Evolutionary conservation across 495 filamentous ascomycete species (phyloP).

Genomic region (Rhizodiscina lignyota): DNA sequence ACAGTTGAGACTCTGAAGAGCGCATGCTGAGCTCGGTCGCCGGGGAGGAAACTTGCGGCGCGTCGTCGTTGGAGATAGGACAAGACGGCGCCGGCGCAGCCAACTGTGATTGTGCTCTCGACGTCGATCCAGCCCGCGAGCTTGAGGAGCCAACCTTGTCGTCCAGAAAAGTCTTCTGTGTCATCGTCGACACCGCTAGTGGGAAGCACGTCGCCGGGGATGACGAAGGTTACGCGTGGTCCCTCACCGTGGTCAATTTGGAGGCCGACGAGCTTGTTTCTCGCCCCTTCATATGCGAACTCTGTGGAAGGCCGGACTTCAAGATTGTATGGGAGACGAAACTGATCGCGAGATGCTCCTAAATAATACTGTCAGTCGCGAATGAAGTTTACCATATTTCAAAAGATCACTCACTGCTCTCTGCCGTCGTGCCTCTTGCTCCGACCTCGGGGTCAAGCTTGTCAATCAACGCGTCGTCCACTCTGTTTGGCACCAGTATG

Average conservation of each 20-base stretch:
- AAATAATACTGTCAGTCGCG: slow-evolving; percentile 1
- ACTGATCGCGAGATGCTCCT: slow-evolving; percentile 21
- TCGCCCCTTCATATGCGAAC: slow-evolving; percentile 57
- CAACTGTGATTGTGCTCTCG: slow-evolving; percentile 50
- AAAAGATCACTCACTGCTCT: slow-evolving; percentile 11
- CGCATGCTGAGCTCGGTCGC: slow-evolving; percentile 28
- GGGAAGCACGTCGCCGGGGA: slow-evolving; percentile 35
- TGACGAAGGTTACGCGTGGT: slow-evolving; percentile 32
- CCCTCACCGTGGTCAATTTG: slow-evolving; percentile 30
- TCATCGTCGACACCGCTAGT: slow-evolving; percentile 27
- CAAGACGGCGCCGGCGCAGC: slow-evolving; percentile 76
- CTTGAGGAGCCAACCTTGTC: slow-evolving; percentile 51
- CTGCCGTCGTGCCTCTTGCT: slow-evolving; percentile 11
- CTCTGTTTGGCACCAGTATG: slow-evolving; percentile 53
- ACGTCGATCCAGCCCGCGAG: slow-evolving; percentile 62
- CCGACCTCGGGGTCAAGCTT: slow-evolving; percentile 21
- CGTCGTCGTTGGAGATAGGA: slow-evolving; percentile 59
- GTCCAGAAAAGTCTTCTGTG: slow-evolving; percentile 30
- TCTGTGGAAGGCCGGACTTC: slow-evolving; percentile 60
- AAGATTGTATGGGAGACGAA: slow-evolving; percentile 47
- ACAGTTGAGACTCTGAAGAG: slow-evolving; percentile 45
- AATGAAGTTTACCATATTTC: not conserved
- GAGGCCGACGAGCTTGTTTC: slow-evolving; percentile 45
- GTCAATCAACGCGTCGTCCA: slow-evolving; percentile 36
- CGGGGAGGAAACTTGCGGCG: slow-evolving; percentile 38